phyloP scores from a whole-genome alignment of 345 rosid species.

The thale cress (Arabidopsis thaliana) region DNA sequence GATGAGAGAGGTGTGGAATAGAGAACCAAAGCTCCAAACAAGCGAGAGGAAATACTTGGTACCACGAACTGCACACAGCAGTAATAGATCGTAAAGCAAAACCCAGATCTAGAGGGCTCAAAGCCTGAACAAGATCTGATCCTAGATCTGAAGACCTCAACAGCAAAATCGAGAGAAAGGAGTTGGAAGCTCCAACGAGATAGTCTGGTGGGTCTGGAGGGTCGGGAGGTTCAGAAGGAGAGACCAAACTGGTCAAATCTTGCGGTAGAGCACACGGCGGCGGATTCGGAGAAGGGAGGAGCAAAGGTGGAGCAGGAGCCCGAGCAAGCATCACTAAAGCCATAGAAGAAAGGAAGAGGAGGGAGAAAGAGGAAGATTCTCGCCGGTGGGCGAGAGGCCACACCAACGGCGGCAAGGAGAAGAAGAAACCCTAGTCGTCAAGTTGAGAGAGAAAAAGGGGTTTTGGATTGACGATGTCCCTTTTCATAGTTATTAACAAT shows the following conservation, averaged over 20 bases:
- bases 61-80: too few species aligned
- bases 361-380: not conserved
- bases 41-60: too few species aligned
- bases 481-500: too few species aligned
- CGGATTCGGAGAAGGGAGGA: not conserved
- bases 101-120: too few species aligned
- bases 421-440: not conserved
- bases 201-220: not conserved
- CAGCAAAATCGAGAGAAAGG: too few species aligned
- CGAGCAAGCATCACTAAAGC: not conserved
- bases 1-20: too few species aligned
- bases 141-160: too few species aligned
- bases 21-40: too few species aligned
- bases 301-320: not conserved
- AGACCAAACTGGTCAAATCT: not conserved
- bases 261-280: not conserved
- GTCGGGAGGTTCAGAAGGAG: not conserved
- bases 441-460: not conserved
- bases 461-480: too few species aligned
- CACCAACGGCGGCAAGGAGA: not conserved
- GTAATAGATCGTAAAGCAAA: too few species aligned
- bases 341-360: conserved; percentile 9
- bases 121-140: too few species aligned
- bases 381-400: not conserved
- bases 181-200: not conserved